Evolutionary conservation across 1,284 basidiomycete species (phyloP).

Genomic region (Ganoderma multipileum): DNA sequence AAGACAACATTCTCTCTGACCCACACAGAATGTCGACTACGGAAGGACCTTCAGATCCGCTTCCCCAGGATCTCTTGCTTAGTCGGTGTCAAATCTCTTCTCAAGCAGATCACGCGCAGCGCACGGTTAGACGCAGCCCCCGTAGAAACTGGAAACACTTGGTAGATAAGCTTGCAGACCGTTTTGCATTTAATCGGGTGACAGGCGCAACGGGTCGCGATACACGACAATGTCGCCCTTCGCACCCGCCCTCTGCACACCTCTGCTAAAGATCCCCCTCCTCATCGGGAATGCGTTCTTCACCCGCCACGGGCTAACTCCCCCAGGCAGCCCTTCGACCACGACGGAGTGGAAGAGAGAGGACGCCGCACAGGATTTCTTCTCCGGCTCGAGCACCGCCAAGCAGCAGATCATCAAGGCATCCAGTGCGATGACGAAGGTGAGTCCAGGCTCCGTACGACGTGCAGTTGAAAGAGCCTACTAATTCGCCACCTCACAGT

Average conservation of each 20-base stretch:
- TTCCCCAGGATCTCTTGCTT: no score
- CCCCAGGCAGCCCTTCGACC: constrained; percentile 10
- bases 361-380: not conserved
- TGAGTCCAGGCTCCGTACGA: not conserved
- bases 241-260: constrained; percentile 4
- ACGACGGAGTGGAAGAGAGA: constrained; percentile 9
- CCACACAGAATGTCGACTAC: no score
- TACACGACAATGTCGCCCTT: not conserved
- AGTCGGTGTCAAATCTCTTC: no score
- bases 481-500: not conserved
- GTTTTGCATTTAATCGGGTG: no score
- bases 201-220: no score
- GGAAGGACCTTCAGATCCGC: no score
- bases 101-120: no score
- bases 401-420: not conserved
- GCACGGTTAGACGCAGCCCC: no score
- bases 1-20: no score
- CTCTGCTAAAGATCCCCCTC: constrained; percentile 19
- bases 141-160: no score
- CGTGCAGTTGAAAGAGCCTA: no score
- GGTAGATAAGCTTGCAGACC: no score
- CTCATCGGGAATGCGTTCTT: constrained; percentile 10
- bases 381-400: not conserved
- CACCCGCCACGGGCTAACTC: constrained; percentile 12
- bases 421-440: constrained; percentile 1